Percentiles rank a stretch among this genome's conserved stretches.
Evolutionary conservation across 148 eudicot genomes (phyloP).

Genomic region (Vaccinium myrtillus): DNA sequence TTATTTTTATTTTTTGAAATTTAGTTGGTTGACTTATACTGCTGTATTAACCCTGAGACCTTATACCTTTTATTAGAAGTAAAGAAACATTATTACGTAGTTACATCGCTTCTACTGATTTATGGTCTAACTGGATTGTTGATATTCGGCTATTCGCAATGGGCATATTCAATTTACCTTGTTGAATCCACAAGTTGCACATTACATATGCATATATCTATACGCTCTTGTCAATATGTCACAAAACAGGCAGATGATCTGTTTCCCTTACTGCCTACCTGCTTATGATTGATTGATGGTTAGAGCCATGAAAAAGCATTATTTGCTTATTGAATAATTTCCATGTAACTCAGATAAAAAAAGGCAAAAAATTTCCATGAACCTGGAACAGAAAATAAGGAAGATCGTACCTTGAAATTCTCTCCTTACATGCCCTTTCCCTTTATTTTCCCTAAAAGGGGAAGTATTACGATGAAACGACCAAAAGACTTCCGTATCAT

Average conservation of each 20-base stretch:
- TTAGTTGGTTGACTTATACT: background rate
- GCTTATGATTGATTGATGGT: too few relatives aligned
- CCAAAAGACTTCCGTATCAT: background rate
- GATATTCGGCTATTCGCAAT: too few relatives aligned
- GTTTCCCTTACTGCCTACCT: background rate
- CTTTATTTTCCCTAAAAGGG: too few relatives aligned
- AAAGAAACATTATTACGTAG: background rate
- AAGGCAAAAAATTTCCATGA: too few relatives aligned
- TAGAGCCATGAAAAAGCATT: too few relatives aligned
- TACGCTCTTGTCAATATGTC: background rate
- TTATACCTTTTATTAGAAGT: background rate
- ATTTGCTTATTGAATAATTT: too few relatives aligned
- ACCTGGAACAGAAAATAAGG: background rate
- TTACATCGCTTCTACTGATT: background rate
- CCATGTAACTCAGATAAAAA: background rate
- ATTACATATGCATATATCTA: background rate
- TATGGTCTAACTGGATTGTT: background rate
- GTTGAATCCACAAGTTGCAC: background rate
- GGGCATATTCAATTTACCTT: background rate
- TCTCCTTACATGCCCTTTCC: too few relatives aligned
- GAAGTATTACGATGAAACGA: background rate
- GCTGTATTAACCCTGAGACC: constrained; percentile 14
- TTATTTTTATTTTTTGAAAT: background rate
- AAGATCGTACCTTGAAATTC: background rate
- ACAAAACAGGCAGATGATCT: background rate